Evolutionary conservation across 2,329 filamentous ascomycete genomes (phyloP).

Genomic region (Talaromyces funiculosus): DNA sequence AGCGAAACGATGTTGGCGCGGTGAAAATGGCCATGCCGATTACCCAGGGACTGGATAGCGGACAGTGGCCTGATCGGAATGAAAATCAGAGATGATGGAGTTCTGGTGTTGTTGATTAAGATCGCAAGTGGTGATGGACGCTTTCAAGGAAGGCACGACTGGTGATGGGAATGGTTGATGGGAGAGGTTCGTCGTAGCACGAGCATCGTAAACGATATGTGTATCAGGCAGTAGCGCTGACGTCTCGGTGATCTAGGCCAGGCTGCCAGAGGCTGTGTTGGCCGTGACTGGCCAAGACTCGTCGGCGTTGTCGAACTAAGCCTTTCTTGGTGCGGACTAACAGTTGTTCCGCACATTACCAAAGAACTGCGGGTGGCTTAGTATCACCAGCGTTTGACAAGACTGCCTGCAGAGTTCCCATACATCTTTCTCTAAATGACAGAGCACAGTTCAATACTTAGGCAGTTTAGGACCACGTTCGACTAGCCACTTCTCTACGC

Average conservation of each 20-base stretch:
- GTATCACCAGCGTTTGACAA: not conserved
- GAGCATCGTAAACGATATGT: not conserved
- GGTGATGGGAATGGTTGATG: not conserved
- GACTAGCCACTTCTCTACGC: not conserved
- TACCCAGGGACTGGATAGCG: not conserved
- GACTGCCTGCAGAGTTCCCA: too few species aligned
- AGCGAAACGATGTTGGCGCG: constrained; percentile 39
- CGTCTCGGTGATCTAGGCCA: constrained; percentile 1
- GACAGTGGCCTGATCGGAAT: not conserved
- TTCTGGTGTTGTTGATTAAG: not conserved
- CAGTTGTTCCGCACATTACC: not conserved
- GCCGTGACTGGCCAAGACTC: too few species aligned
- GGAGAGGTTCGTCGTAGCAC: not conserved
- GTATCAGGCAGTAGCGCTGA: constrained; percentile 4
- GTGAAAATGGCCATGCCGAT: constrained; percentile 37
- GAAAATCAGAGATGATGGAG: not conserved
- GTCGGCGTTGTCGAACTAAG: not conserved
- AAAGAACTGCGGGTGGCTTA: not conserved
- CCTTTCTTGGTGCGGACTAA: not conserved
- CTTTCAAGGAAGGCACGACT: not conserved
- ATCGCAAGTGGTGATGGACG: not conserved
- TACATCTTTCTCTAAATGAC: constrained; percentile 12
- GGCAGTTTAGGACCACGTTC: not conserved
- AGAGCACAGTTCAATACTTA: constrained; percentile 8
- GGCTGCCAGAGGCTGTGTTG: too few species aligned